Base-by-base conservation (phyloP, 805 yeast species). In the Hanseniaspora pseudoguilliermondii region DNA sequence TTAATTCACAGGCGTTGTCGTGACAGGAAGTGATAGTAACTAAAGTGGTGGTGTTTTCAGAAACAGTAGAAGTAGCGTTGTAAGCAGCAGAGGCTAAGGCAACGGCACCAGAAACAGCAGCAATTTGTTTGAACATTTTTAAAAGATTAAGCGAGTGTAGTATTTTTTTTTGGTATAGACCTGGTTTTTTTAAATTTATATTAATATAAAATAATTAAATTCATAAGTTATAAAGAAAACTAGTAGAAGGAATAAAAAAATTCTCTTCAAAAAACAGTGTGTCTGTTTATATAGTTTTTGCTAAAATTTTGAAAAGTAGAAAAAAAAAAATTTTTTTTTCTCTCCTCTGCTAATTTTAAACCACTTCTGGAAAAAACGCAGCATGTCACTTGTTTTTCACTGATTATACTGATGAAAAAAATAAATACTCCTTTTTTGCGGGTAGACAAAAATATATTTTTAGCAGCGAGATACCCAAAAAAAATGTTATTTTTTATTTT, bases 21-120 rank as follows among this genome's bases (percentile, higher is more conserved):
- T 60, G 61, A 62, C 73, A 70, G 47, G 68, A 63, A 53, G 73
- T 69, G 63, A 69, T 62, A 60, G 71, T 67, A 41, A 69, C 69
- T 56, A 68, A 59, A 55, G 73, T 69, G 57, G 72, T 70, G 39
- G 63, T 49, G 51, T 59, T 57, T 46, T 53, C 50, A 58, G 60
- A 55, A 52, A 62, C 66, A 46, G 64, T 59, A 48, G 58, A 62
- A 49, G 66, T 60, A 40, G 59, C 60, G 41, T 54, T 54, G 60
- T 63, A 63, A 55, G 64, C 58, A 60, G 56, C 59, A 46, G 65
- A 61, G 56, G 57, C 61, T 23, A 59, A 52, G 44, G 60, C 60
- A 49, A 64, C 58, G 59, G 59, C 62, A 49, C 65, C 63, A 49
- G 59, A 71, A 60, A 68, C 64, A 57, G 69, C 58, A 58, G 69